Conservation (phyloP, 179 eudicot genomes). For the Spinacia oleracea region DNA sequence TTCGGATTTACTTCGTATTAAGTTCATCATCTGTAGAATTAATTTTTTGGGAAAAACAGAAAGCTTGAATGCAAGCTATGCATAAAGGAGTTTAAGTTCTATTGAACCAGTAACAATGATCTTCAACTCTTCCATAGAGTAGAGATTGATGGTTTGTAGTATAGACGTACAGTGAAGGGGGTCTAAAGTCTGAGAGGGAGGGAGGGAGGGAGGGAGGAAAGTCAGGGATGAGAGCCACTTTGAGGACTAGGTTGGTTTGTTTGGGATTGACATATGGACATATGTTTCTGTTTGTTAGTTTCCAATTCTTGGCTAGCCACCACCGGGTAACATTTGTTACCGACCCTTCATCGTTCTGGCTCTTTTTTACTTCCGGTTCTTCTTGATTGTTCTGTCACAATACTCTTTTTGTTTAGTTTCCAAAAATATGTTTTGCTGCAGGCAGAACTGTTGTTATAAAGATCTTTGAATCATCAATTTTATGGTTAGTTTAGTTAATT, state of each 20-base stretch:
- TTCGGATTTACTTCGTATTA: too few relatives aligned
- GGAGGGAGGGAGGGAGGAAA: not conserved
- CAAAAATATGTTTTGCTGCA: too few relatives aligned
- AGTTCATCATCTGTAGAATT: too few relatives aligned
- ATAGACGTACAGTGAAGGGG: not conserved
- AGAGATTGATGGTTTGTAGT: not conserved
- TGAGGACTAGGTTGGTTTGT: not conserved
- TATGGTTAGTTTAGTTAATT: not conserved
- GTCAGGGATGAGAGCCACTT: not conserved
- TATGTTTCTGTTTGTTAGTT: not conserved
- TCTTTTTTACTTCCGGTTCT: too few relatives aligned
- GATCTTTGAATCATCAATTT: not conserved
- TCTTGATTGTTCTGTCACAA: too few relatives aligned
- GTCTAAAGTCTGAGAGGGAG: not conserved
- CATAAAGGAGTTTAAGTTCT: too few relatives aligned
- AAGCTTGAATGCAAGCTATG: not conserved
- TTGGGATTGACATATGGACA: not conserved
- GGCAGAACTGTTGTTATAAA: too few relatives aligned
- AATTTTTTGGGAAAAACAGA: not conserved
- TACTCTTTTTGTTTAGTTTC: too few relatives aligned
- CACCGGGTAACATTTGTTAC: too few relatives aligned
- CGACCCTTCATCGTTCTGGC: too few relatives aligned
- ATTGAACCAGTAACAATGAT: too few relatives aligned
- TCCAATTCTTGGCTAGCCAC: not conserved
- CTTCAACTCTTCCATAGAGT: not conserved